phyloP scores from a whole-genome alignment of 148 eudicot species.

The Diospyros kaki region DNA sequence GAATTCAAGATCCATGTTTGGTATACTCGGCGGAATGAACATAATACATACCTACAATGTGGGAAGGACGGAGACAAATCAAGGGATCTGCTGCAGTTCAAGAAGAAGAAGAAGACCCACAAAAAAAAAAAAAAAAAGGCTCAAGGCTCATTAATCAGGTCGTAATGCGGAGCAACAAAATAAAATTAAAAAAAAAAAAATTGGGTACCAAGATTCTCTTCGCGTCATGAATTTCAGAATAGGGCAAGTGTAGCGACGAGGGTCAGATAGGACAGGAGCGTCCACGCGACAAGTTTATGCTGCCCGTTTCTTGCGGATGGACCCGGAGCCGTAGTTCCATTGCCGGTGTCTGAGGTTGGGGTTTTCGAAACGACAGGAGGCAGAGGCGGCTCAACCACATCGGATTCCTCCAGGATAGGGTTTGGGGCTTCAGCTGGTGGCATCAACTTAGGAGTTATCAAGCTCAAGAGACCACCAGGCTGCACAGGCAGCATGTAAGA shows the following conservation, averaged over 20 bases:
- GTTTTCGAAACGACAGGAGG: conserved; percentile 25
- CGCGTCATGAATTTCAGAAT: not conserved
- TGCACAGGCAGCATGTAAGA: conserved; percentile 55
- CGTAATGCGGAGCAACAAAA: too few species aligned
- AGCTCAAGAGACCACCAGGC: conserved; percentile 44
- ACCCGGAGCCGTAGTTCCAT: conserved; percentile 13
- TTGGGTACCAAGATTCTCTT: too few species aligned
- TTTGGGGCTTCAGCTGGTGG: conserved; percentile 81
- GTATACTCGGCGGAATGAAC: too few species aligned
- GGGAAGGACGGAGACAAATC: too few species aligned
- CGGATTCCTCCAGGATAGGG: conserved; percentile 47
- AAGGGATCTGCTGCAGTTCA: too few species aligned
- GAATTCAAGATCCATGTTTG: too few species aligned
- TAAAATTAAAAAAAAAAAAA: too few species aligned
- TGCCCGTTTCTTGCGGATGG: conserved; percentile 29
- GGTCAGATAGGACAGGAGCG: conserved; percentile 14
- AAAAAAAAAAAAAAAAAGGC: too few species aligned
- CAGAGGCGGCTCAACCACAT: conserved; percentile 69
- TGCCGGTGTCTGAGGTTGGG: conserved; percentile 18
- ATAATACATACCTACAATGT: too few species aligned
- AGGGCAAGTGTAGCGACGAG: conserved; percentile 17
- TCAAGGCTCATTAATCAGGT: too few species aligned
- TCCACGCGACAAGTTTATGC: conserved; percentile 23
- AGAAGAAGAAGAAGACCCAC: too few species aligned
- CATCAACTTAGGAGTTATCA: conserved; percentile 15